Evolutionary conservation across 106 monocot genomes (phyloP).

Genomic region (Dendrobium nobile): DNA sequence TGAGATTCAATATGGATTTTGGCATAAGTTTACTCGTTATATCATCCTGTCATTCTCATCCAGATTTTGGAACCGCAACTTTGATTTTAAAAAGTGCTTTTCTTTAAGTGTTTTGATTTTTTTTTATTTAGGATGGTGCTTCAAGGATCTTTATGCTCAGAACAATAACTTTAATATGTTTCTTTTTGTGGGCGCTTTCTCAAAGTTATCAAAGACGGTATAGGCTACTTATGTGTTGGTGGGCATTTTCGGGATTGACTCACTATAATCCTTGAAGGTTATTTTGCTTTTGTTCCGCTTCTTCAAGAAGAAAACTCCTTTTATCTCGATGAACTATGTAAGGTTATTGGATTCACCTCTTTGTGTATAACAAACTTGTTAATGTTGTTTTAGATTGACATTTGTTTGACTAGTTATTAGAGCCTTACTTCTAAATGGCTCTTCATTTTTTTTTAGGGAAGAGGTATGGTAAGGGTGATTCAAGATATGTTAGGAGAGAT

Average conservation of each 20-base stretch:
- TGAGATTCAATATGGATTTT: background rate
- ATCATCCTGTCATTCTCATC: background rate
- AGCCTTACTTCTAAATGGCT: background rate
- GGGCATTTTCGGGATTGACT: constrained; percentile 84
- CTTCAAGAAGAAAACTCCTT: constrained; percentile 56
- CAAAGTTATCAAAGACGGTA: constrained; percentile 66
- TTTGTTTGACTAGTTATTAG: background rate
- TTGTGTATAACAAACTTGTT: background rate
- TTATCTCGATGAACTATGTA: constrained; percentile 79
- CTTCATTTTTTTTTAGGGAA: constrained; percentile 57
- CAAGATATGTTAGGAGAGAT: constrained; percentile 82
- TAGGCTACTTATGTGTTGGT: constrained; percentile 94
- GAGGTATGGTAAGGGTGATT: constrained; percentile 93
- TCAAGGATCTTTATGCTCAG: background rate
- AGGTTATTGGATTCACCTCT: constrained; percentile 10
- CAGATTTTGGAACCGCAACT: background rate
- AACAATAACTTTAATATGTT: background rate
- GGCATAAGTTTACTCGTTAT: background rate
- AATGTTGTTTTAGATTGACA: background rate
- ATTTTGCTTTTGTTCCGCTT: constrained; percentile 89
- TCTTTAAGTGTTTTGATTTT: background rate
- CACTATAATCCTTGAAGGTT: constrained; percentile 89
- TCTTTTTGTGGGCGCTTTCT: constrained; percentile 28
- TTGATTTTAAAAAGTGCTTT: background rate
- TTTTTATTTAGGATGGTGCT: too few relatives aligned